A percentile compares a stretch with the other conserved stretches of the same genome.
These are phyloP conservation scores for Yarrowia osloensis DNA, from an alignment of 805 yeast genomes.

Conservation along the genomic window DNA sequence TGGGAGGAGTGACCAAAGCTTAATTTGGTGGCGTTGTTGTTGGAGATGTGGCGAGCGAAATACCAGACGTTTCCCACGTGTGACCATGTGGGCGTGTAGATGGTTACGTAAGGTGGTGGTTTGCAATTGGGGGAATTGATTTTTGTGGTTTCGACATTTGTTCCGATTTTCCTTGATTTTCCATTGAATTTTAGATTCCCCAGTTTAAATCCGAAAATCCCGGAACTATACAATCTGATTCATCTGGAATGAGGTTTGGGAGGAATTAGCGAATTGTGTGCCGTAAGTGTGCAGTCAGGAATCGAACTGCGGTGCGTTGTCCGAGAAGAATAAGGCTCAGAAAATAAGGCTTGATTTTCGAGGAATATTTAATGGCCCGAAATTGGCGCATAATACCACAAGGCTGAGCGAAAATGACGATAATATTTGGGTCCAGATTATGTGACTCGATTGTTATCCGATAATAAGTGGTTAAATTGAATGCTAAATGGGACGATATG, in stretches of 20 bases:
- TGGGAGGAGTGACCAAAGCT: not conserved
- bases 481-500: not conserved
- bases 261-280: no score
- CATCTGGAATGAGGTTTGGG: conserved; percentile 7
- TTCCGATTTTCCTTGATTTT: no score
- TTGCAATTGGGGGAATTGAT: no score
- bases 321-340: no score
- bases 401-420: no score
- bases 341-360: no score
- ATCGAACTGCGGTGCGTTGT: not conserved
- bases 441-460: not conserved
- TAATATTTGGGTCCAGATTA: not conserved
- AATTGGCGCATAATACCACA: no score
- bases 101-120: no score
- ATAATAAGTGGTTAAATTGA: not conserved
- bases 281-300: not conserved
- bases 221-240: not conserved
- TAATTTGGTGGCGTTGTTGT: not conserved
- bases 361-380: no score
- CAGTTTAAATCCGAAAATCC: not conserved
- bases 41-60: not conserved
- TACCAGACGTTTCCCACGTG: not conserved
- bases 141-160: no score
- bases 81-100: no score
- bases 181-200: no score